A percentile compares a stretch with the other conserved stretches of the same genome.
phyloP scores from a whole-genome alignment of 2,329 filamentous ascomycete species.

The Pseudogymnoascus sp. region DNA sequence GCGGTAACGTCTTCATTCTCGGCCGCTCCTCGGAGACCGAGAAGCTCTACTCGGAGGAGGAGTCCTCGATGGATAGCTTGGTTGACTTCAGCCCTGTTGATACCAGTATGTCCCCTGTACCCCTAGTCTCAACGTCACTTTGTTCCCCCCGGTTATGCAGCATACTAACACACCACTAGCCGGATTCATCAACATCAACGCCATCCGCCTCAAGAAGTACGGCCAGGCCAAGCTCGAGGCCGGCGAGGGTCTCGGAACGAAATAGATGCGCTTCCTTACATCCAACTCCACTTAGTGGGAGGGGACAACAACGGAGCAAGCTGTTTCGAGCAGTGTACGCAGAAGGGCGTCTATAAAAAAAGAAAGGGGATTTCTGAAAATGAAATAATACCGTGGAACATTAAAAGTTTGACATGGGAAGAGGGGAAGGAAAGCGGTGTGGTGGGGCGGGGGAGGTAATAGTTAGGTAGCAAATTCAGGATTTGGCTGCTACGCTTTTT shows the following conservation, averaged over 20 bases:
- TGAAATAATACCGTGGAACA: slow-evolving; percentile 1
- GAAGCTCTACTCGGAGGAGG: slow-evolving; percentile 62
- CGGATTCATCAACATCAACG: slow-evolving; percentile 62
- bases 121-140: no score
- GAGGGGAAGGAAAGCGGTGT: neutral
- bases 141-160: slow-evolving; percentile 21
- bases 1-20: slow-evolving; percentile 56
- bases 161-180: slow-evolving; percentile 15
- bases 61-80: slow-evolving; percentile 64
- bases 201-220: slow-evolving; percentile 56
- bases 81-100: slow-evolving; percentile 60
- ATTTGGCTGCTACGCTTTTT: neutral
- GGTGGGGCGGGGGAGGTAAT: neutral
- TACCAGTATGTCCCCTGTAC: slow-evolving; percentile 39
- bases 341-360: neutral
- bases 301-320: neutral
- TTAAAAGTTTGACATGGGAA: neutral
- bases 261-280: neutral
- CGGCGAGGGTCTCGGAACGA: slow-evolving; percentile 20
- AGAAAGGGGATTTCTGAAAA: neutral
- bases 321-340: neutral
- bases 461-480: neutral
- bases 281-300: neutral
- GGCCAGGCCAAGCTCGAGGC: slow-evolving; percentile 35
- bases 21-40: slow-evolving; percentile 56